A percentile compares a stretch with the other conserved stretches of the same genome.
These are phyloP conservation scores for Brasilioporus rufonigricans DNA, from an alignment of 768 basidiomycete species.

Conservation along the genomic window DNA sequence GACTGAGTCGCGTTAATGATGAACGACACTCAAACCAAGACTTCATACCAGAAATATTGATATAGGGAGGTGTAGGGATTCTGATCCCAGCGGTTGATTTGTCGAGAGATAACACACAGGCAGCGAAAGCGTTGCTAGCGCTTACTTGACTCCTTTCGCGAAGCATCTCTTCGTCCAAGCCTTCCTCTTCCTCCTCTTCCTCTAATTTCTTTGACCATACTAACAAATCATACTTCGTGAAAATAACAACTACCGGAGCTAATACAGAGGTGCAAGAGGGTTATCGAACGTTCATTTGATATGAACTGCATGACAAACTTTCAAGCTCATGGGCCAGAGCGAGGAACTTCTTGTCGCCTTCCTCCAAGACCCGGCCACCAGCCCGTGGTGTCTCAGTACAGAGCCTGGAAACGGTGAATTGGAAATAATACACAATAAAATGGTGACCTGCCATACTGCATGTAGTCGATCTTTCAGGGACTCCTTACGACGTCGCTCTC, in stretches of 20 bases:
- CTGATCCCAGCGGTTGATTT: background rate
- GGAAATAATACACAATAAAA: background rate
- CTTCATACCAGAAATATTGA: background rate
- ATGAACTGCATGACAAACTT: background rate
- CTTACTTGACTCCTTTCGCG: background rate
- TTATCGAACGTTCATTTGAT: background rate
- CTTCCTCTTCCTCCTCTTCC: background rate
- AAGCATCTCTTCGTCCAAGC: background rate
- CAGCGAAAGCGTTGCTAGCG: background rate
- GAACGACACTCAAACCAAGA: background rate
- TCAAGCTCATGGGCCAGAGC: background rate
- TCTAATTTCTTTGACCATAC: constrained; percentile 1
- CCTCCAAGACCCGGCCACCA: constrained; percentile 4
- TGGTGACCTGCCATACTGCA: background rate
- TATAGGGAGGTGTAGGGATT: background rate
- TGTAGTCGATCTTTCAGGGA: constrained; percentile 1
- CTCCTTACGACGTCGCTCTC: background rate
- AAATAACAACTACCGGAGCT: constrained; percentile 6
- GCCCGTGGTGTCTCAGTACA: constrained; percentile 8
- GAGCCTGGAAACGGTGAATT: background rate
- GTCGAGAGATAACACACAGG: background rate
- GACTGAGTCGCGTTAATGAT: background rate
- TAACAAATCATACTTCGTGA: constrained; percentile 8
- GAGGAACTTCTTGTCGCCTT: constrained; percentile 5
- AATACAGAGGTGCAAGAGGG: background rate